A percentile compares a stretch with the other conserved stretches of the same genome.
These are phyloP conservation scores for Termitomyces sp. DNA, from an alignment of 768 basidiomycete genomes.

Conservation along the genomic window DNA sequence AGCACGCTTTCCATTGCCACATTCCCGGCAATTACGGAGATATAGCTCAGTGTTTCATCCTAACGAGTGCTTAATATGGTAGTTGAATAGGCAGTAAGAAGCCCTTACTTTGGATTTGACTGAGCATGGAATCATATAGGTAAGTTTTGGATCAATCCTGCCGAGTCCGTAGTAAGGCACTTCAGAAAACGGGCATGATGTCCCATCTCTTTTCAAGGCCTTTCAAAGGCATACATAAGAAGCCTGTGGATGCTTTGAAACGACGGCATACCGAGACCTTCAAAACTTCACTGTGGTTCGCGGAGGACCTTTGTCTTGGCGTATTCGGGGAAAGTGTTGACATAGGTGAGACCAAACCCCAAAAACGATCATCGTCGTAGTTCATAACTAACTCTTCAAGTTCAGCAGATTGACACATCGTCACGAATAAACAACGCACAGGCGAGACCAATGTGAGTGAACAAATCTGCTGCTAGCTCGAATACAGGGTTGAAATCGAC, in stretches of 20 bases:
- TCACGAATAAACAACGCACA: conserved; percentile 2
- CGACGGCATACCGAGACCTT: conserved; percentile 6
- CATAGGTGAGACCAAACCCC: conserved; percentile 1
- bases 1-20: conserved; percentile 1
- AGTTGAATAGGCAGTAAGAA: neutral
- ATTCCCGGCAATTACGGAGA: conserved; percentile 9
- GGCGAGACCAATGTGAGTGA: conserved; percentile 15
- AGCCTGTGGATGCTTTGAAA: neutral
- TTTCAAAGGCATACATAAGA: neutral
- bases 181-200: conserved; percentile 12
- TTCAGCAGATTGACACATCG: neutral
- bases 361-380: conserved; percentile 1
- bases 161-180: conserved; percentile 6
- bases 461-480: conserved; percentile 12
- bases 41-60: conserved; percentile 9
- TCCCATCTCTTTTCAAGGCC: conserved; percentile 16
- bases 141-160: conserved; percentile 5
- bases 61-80: neutral
- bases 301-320: neutral
- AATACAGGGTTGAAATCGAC: conserved; percentile 13
- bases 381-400: conserved; percentile 3
- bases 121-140: conserved; percentile 12
- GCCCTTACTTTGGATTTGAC: conserved; percentile 6
- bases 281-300: neutral
- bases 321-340: neutral